phyloP scores from a whole-genome alignment of 2,329 filamentous ascomycete species.

The Cytospora piceae region DNA sequence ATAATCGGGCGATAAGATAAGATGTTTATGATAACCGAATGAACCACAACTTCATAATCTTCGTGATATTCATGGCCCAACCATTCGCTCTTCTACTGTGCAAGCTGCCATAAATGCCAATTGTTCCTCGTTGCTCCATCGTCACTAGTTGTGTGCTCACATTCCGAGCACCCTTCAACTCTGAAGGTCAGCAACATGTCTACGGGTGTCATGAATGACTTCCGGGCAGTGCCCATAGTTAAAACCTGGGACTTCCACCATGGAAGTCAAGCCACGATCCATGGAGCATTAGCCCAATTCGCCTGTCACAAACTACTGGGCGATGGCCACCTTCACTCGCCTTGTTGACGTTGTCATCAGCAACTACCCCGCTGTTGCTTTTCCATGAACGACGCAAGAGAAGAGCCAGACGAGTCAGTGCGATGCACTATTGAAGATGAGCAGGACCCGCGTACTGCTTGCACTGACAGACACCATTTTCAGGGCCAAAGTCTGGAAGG shows the following conservation, averaged over 20 bases:
- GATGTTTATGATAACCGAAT: background rate
- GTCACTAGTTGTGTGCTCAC: background rate
- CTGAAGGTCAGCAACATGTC: no score
- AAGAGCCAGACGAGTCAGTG: constrained; percentile 5
- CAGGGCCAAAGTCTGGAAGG: background rate
- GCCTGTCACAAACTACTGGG: background rate
- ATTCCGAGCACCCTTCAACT: no score
- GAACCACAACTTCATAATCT: background rate
- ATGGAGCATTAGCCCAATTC: background rate
- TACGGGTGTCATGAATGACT: no score
- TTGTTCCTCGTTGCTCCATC: background rate
- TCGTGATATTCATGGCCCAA: no score
- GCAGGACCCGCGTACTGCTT: background rate
- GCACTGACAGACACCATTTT: constrained; percentile 1
- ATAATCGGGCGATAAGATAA: constrained; percentile 21
- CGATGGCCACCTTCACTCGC: background rate
- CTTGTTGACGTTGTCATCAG: background rate
- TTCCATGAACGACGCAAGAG: background rate
- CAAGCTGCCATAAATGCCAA: background rate
- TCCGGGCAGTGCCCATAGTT: no score
- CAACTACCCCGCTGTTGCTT: background rate
- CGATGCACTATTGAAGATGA: background rate
- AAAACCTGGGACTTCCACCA: background rate
- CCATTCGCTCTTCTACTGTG: no score
- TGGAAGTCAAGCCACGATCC: background rate